Conservation (phyloP, 345 rosid species). For the Capsella bursapastoris region DNA sequence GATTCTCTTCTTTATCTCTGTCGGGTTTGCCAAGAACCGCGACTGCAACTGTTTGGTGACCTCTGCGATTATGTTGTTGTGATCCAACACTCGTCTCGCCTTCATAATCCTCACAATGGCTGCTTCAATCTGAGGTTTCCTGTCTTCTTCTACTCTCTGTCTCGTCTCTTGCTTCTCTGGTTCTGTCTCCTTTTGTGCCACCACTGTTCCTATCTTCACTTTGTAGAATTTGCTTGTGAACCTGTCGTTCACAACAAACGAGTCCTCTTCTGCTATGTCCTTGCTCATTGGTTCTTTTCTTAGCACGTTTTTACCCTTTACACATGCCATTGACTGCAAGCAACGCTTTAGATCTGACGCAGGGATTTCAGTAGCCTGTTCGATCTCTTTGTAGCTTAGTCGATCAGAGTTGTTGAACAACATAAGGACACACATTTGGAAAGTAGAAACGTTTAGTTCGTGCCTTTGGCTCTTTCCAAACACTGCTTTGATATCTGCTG, state of each 20-base stretch:
- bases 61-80: conserved; percentile 88
- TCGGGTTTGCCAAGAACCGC: conserved; percentile 90
- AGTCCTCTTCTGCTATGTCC: conserved; percentile 88
- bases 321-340: conserved; percentile 93
- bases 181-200: conserved; percentile 94
- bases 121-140: conserved; percentile 98
- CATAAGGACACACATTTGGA: conserved; percentile 96
- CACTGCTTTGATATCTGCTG: conserved; percentile 82
- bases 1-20: conserved; percentile 92
- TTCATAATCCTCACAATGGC: conserved; percentile 98
- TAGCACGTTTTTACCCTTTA: conserved; percentile 87
- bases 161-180: conserved; percentile 97
- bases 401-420: conserved; percentile 80
- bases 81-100: conserved; percentile 90
- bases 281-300: conserved; percentile 97
- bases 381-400: conserved; percentile 86
- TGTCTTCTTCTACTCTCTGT: conserved; percentile 96
- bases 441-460: conserved; percentile 91
- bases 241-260: conserved; percentile 82
- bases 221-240: conserved; percentile 90
- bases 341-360: conserved; percentile 85
- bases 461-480: conserved; percentile 96
- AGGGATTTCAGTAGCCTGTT: conserved; percentile 89
- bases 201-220: conserved; percentile 98
- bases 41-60: conserved; percentile 94